phyloP scores from a whole-genome alignment of 2,329 filamentous ascomycete genomes.

The Phyllosticta citribraziliensis region DNA sequence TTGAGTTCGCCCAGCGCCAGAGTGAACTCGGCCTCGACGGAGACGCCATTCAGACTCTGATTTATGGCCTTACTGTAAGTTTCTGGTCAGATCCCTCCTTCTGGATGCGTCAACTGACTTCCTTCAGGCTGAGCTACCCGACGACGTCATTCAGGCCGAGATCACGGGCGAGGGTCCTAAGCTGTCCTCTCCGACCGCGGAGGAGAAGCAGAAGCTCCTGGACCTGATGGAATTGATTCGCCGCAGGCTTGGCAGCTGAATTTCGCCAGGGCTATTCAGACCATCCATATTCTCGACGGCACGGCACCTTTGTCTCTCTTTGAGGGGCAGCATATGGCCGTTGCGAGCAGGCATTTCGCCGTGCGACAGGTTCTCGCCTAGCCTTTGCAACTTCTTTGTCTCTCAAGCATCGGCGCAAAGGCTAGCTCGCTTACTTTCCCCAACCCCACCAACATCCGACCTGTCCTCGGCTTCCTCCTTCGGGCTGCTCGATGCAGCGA shows the following conservation, averaged over 20 bases:
- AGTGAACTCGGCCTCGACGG: constrained; percentile 38
- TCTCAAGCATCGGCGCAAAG: not conserved
- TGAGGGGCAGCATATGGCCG: not conserved
- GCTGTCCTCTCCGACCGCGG: not conserved
- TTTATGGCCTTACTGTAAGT: constrained; percentile 55
- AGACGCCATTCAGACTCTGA: constrained; percentile 40
- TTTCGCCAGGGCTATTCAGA: not conserved
- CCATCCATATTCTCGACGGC: not conserved
- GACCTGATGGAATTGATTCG: constrained; percentile 11
- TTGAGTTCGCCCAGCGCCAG: constrained; percentile 45
- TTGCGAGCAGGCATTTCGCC: not conserved
- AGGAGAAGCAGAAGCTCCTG: constrained; percentile 10
- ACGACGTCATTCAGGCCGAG: constrained; percentile 19
- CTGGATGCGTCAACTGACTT: constrained; percentile 27
- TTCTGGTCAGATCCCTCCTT: constrained; percentile 4
- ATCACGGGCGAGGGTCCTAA: not conserved
- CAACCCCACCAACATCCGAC: not conserved
- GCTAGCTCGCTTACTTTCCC: not conserved
- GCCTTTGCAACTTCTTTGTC: not conserved
- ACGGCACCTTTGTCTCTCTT: not conserved
- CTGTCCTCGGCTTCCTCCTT: not conserved
- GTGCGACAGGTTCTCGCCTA: not conserved
- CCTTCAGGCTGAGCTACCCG: constrained; percentile 31
- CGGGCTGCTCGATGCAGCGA: not conserved
- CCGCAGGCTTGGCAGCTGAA: constrained; percentile 9